These are phyloP conservation scores for Setaria viridis DNA, from an alignment of 202 grass and related monocot genomes.

Conservation along the genomic window DNA sequence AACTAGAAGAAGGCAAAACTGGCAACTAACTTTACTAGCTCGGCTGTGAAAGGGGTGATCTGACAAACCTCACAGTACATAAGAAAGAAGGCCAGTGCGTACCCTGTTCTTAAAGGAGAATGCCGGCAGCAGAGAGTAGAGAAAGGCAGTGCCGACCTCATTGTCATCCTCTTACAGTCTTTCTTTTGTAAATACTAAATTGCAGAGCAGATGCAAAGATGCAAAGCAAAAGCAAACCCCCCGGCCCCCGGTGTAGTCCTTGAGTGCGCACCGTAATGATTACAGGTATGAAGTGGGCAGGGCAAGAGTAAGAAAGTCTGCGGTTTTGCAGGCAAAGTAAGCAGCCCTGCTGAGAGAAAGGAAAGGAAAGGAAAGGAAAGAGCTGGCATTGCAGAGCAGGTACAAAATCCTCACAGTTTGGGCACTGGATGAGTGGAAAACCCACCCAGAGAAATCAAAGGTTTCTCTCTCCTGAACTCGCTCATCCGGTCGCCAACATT, in stretches of 20 bases:
- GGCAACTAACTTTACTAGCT: neutral
- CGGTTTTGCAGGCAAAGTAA: neutral
- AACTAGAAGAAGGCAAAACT: neutral
- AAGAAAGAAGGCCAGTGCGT: neutral
- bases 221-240: neutral
- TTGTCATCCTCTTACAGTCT: neutral
- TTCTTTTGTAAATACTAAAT: neutral
- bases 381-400: too few species aligned
- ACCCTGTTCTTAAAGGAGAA: conserved; percentile 7
- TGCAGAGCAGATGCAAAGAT: conserved; percentile 6
- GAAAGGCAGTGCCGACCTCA: neutral
- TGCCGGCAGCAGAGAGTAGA: neutral
- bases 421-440: too few species aligned
- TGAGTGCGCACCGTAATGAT: neutral
- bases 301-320: neutral
- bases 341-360: neutral
- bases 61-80: neutral
- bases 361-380: neutral
- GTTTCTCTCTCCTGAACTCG: neutral
- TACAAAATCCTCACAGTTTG: too few species aligned
- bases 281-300: neutral
- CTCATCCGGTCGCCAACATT: neutral
- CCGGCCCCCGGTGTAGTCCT: neutral
- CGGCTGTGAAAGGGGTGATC: neutral
- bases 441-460: too few species aligned